Evolutionary conservation across 495 filamentous ascomycete genomes (phyloP), one percentile per base, ranked within the genome.

Genomic region (Aspergillus asperescens): DNA sequence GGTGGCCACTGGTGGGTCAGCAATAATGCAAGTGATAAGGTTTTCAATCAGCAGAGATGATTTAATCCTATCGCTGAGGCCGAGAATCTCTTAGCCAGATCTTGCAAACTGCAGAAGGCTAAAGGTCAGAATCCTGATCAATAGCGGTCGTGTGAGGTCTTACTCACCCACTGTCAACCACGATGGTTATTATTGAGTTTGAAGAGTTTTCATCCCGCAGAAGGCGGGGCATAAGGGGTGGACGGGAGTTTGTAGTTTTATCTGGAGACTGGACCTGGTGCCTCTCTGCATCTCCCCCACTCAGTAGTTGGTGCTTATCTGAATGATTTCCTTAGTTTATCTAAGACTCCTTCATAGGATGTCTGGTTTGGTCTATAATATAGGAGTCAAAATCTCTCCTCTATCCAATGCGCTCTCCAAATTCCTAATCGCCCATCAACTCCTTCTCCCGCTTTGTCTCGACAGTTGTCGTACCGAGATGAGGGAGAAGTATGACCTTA

Each of bases 401-500:
- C 10, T 34, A 3, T 54, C 42, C 8, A 80, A 25, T 24, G 66
- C 73, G 20, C 58, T 50, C 16, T 69, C 54, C 24, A 79, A 67
- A 59, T 81, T 82, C 6, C 56, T 61, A 38, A 83, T 71, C 34
- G 66, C 68, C 55, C n/a, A 69, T 71, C 34, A 68, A 58, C 56
- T 83, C 81, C 79, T 79, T 82, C 50, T 62, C 61, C 35, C 62
- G 69, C 54, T 76, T 69, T 28, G 73, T 78, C 65, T 82, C 79
- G 8, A 62, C 44, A 0, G 75, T 80, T 54, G 59, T 73, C 5
- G 79, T 81, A 0, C 79, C 78, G 63, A 81, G 68, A 57, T 81
- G 79, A 41, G 79, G 78, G 24, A 81, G 50, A n/a, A 81, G 61
- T 53, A 79, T 64, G n/a, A 75, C 71, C 4, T 25, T 27, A 15